These are phyloP conservation scores for Pugionium cornutum DNA, from an alignment of 345 rosid genomes.

Conservation along the genomic window DNA sequence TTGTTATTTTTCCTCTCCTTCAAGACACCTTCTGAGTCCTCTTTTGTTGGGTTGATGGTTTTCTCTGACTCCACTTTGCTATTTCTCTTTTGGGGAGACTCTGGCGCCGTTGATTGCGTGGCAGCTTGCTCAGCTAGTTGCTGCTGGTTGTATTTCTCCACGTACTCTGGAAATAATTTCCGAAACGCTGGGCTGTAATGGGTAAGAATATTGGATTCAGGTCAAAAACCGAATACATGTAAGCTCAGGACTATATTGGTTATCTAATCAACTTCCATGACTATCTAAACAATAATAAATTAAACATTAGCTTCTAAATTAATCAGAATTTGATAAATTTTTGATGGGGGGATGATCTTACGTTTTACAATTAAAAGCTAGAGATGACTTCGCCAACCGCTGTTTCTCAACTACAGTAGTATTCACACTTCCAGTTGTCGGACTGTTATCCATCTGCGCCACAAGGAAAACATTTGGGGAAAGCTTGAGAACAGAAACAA, in stretches of 20 bases:
- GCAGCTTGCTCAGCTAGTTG: slow-evolving; percentile 55
- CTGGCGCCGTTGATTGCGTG: slow-evolving; percentile 45
- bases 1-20: slow-evolving; percentile 51
- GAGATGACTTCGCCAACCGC: slow-evolving; percentile 84
- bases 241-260: background rate
- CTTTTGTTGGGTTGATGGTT: slow-evolving; percentile 42
- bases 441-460: slow-evolving; percentile 89
- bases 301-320: background rate
- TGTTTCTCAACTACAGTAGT: slow-evolving; percentile 79
- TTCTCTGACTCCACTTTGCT: slow-evolving; percentile 40
- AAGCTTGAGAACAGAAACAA: no score
- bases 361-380: slow-evolving; percentile 94
- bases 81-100: slow-evolving; percentile 48
- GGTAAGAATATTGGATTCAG: slow-evolving; percentile 17
- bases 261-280: background rate
- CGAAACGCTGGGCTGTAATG: slow-evolving; percentile 73
- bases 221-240: background rate
- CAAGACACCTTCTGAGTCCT: slow-evolving; percentile 32
- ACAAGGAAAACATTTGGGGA: slow-evolving; percentile 1
- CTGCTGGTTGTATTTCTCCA: slow-evolving; percentile 71
- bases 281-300: background rate
- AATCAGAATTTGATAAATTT: background rate
- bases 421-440: slow-evolving; percentile 94
- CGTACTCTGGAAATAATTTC: slow-evolving; percentile 90
- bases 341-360: slow-evolving; percentile 45